Evolutionary conservation across 2,329 filamentous ascomycete species (phyloP).

Genomic region (Aureobasidium lini): DNA sequence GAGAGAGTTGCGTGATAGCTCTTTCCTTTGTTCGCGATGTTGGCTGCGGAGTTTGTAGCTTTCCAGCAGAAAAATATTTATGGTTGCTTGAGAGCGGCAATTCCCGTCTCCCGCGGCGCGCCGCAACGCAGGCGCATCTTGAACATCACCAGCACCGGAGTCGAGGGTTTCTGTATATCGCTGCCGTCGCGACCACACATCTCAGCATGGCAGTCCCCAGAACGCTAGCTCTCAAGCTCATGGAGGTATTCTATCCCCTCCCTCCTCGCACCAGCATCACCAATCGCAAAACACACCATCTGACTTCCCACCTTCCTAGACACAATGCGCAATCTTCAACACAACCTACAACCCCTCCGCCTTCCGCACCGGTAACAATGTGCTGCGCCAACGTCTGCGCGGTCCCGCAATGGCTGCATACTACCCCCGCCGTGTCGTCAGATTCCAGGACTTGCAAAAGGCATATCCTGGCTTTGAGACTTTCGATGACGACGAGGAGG

Average conservation of each 20-base stretch:
- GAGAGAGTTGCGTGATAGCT: too few species aligned
- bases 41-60: not conserved
- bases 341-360: conserved; percentile 82
- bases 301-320: conserved; percentile 42
- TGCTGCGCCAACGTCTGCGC: conserved; percentile 78
- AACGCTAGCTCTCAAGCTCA: conserved; percentile 55
- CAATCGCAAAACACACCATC: not conserved
- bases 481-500: conserved; percentile 68
- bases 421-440: conserved; percentile 71
- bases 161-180: not conserved
- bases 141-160: not conserved
- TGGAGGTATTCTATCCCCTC: conserved; percentile 56
- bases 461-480: conserved; percentile 61
- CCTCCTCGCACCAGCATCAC: not conserved
- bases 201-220: conserved; percentile 45
- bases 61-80: not conserved
- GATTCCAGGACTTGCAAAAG: conserved; percentile 65
- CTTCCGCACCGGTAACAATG: conserved; percentile 79
- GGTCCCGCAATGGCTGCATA: conserved; percentile 80
- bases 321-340: conserved; percentile 86
- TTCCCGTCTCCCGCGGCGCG: not conserved
- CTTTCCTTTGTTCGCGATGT: too few species aligned
- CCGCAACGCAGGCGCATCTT: not conserved
- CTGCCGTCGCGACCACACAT: not conserved
- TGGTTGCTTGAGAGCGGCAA: not conserved